Percentiles rank a stretch among this genome's conserved stretches.
Conservation (phyloP, 73 alveolate species). For the Uronychia binucleata region DNA sequence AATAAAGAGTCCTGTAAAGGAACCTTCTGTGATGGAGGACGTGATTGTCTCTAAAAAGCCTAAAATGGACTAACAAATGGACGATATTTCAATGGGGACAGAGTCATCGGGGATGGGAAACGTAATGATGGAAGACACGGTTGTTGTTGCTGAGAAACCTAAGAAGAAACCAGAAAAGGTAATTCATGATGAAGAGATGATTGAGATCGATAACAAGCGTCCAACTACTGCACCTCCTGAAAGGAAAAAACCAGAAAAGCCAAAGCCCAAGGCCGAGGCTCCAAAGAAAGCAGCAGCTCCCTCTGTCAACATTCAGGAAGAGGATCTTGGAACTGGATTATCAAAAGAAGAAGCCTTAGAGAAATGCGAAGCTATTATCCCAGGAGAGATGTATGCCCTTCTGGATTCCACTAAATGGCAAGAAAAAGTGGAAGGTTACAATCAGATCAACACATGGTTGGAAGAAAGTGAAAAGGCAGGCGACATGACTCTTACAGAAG, state of each 20-base stretch:
- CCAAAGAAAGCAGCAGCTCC: neutral
- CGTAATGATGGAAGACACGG: conserved; percentile 13
- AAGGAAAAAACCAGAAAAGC: conserved; percentile 24
- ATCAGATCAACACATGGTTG: conserved; percentile 41
- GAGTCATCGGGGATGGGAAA: conserved; percentile 9
- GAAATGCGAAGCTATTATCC: conserved; percentile 21
- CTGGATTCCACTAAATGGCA: conserved; percentile 52
- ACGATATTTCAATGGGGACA: neutral
- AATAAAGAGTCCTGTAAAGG: too few relatives aligned
- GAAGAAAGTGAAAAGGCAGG: conserved; percentile 36
- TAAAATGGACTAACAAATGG: conserved; percentile 3
- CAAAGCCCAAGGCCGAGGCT: neutral
- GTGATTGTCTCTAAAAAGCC: conserved; percentile 30
- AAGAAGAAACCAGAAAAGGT: conserved; percentile 24
- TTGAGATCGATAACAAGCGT: conserved; percentile 9
- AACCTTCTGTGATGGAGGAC: too few relatives aligned
- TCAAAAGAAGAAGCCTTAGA: conserved; percentile 65
- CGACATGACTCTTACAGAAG: conserved; percentile 62
- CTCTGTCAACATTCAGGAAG: conserved; percentile 31
- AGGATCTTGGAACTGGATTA: conserved; percentile 55
- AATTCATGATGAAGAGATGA: conserved; percentile 41
- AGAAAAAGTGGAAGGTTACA: conserved; percentile 64
- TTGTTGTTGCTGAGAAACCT: conserved; percentile 27
- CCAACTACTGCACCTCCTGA: conserved; percentile 15
- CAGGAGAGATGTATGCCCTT: conserved; percentile 36